phyloP scores from a whole-genome alignment of 352 stramenopile genomes.

The Pythium chondricola region DNA sequence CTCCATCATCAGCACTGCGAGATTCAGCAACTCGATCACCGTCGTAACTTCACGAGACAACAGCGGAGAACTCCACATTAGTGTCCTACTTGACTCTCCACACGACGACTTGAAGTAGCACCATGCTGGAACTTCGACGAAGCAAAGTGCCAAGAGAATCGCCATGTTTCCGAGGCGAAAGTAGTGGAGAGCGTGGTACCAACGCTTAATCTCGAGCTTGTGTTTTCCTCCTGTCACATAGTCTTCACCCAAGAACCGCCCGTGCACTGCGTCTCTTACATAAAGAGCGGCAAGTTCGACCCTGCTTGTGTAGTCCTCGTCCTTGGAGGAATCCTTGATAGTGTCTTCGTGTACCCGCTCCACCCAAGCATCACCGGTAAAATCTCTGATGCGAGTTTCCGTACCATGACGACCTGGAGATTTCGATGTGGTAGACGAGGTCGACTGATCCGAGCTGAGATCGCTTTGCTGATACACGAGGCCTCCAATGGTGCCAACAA shows the following conservation, averaged over 20 bases:
- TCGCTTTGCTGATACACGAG: slow-evolving; percentile 22
- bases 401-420: too few species aligned
- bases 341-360: neutral
- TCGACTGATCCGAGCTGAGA: slow-evolving; percentile 20
- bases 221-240: slow-evolving; percentile 40
- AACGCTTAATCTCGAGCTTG: slow-evolving; percentile 41
- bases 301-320: slow-evolving; percentile 19
- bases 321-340: slow-evolving; percentile 6
- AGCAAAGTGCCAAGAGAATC: slow-evolving; percentile 36
- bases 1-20: slow-evolving; percentile 36
- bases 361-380: too few species aligned
- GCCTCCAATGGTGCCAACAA: slow-evolving; percentile 17
- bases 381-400: too few species aligned
- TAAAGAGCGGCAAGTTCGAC: slow-evolving; percentile 42
- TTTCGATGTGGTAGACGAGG: slow-evolving; percentile 16
- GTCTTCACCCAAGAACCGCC: slow-evolving; percentile 40
- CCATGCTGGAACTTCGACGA: slow-evolving; percentile 57
- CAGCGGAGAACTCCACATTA: slow-evolving; percentile 33
- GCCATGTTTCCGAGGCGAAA: slow-evolving; percentile 38
- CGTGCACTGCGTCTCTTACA: slow-evolving; percentile 37
- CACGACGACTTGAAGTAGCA: slow-evolving; percentile 36
- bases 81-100: slow-evolving; percentile 20
- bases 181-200: slow-evolving; percentile 41
- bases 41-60: slow-evolving; percentile 23
- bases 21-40: slow-evolving; percentile 36